Evolutionary conservation across 2,329 filamentous ascomycete species (phyloP).

Genomic region (Mycocentrospora acerina): DNA sequence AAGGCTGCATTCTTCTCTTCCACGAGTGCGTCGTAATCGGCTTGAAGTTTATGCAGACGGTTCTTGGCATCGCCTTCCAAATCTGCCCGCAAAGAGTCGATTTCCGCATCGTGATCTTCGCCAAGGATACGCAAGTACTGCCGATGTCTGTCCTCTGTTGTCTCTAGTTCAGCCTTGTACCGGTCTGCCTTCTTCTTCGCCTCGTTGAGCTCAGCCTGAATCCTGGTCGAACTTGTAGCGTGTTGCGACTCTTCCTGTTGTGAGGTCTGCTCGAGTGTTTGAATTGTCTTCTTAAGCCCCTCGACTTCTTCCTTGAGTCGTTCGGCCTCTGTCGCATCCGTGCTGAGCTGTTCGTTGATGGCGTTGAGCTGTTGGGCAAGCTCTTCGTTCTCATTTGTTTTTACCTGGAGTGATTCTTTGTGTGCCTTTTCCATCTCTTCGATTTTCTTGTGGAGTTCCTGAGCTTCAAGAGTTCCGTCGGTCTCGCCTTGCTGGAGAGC

Average conservation of each 20-base stretch:
- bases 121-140: constrained; percentile 33
- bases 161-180: constrained; percentile 32
- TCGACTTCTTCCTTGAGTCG: constrained; percentile 31
- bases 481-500: constrained; percentile 37
- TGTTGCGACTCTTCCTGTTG: constrained; percentile 31
- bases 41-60: constrained; percentile 32
- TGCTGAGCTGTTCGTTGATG: constrained; percentile 36
- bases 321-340: constrained; percentile 30
- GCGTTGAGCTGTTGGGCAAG: constrained; percentile 36
- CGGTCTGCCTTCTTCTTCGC: constrained; percentile 26
- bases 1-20: constrained; percentile 28
- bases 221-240: constrained; percentile 21
- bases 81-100: constrained; percentile 38
- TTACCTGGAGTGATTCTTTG: constrained; percentile 31
- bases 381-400: constrained; percentile 35
- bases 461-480: constrained; percentile 31
- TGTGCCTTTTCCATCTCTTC: constrained; percentile 33
- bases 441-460: constrained; percentile 36
- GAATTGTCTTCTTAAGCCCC: constrained; percentile 33
- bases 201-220: constrained; percentile 29
- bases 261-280: constrained; percentile 33
- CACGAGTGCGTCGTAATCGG: constrained; percentile 33
- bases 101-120: constrained; percentile 37
- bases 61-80: constrained; percentile 40
- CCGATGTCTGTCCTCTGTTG: constrained; percentile 26